phyloP scores from a whole-genome alignment of 495 filamentous ascomycete species.

The Diplogelasinospora grovesii region DNA sequence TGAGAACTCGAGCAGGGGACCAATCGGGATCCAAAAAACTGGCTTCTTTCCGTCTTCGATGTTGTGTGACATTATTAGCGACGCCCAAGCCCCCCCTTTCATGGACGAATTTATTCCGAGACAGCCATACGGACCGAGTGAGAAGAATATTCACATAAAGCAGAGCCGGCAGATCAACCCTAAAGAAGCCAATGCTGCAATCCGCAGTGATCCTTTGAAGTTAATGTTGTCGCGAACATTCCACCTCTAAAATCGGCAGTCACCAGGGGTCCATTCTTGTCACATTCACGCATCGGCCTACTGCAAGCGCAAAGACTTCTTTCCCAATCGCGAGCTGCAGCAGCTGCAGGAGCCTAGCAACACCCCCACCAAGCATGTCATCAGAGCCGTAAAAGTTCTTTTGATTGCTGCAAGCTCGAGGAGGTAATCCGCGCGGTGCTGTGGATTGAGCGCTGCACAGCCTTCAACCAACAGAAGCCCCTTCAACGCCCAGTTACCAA shows the following conservation, averaged over 20 bases:
- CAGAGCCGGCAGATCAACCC: too few species aligned
- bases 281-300: neutral
- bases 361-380: constrained; percentile 8
- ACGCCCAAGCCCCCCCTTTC: too few species aligned
- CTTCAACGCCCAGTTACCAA: neutral
- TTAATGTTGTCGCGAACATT: too few species aligned
- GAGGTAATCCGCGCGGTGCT: constrained; percentile 2
- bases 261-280: too few species aligned
- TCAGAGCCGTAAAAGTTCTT: constrained; percentile 2
- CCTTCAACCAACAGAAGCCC: neutral
- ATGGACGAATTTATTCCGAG: too few species aligned
- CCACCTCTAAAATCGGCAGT: too few species aligned
- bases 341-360: neutral
- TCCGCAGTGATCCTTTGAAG: too few species aligned
- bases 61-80: too few species aligned
- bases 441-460: constrained; percentile 1
- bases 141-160: too few species aligned
- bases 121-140: too few species aligned
- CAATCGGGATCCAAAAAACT: too few species aligned
- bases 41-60: neutral
- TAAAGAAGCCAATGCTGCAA: too few species aligned
- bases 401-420: constrained; percentile 7
- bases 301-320: constrained; percentile 2
- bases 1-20: neutral
- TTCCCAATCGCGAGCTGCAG: neutral